A percentile compares a stretch with the other conserved stretches of the same genome.
Conservation (phyloP, 805 yeast genomes). For the Citeromyces matritensis region DNA sequence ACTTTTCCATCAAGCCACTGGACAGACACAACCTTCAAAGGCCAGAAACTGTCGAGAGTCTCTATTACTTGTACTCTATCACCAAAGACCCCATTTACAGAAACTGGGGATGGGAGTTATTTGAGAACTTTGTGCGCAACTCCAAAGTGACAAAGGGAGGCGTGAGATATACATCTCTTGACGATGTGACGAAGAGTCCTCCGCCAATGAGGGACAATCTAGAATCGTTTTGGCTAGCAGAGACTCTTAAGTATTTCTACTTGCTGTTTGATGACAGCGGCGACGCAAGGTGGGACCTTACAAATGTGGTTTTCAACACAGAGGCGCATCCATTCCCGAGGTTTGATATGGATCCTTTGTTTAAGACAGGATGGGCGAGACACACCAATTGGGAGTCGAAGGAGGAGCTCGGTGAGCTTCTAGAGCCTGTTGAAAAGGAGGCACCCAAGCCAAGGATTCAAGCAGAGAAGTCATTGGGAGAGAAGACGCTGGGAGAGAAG, state of each 20-base stretch:
- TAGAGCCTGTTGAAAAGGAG: background rate
- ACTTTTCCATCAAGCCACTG: slow-evolving; percentile 50
- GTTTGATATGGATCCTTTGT: slow-evolving; percentile 32
- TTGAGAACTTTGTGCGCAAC: slow-evolving; percentile 50
- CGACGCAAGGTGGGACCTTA: slow-evolving; percentile 45
- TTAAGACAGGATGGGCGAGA: slow-evolving; percentile 51
- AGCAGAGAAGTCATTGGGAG: slow-evolving; percentile 4
- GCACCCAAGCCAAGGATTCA: slow-evolving; percentile 3
- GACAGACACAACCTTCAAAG: slow-evolving; percentile 83
- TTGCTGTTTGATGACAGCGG: slow-evolving; percentile 57
- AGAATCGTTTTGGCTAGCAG: slow-evolving; percentile 92
- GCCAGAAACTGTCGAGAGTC: slow-evolving; percentile 87
- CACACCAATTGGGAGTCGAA: slow-evolving; percentile 1
- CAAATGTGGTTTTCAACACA: slow-evolving; percentile 68
- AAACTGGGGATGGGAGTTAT: slow-evolving; percentile 82
- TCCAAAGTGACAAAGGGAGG: slow-evolving; percentile 34
- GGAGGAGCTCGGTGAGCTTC: slow-evolving; percentile 1
- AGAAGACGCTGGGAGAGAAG: slow-evolving; percentile 2
- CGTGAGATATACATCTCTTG: slow-evolving; percentile 39
- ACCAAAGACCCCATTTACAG: slow-evolving; percentile 74
- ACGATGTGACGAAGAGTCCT: slow-evolving; percentile 44
- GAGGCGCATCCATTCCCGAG: slow-evolving; percentile 92
- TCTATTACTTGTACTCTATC: slow-evolving; percentile 65
- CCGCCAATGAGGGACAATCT: slow-evolving; percentile 52
- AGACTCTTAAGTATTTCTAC: slow-evolving; percentile 78